phyloP scores from a whole-genome alignment of 257 asterid genomes.

The Fraxinus anomala region DNA sequence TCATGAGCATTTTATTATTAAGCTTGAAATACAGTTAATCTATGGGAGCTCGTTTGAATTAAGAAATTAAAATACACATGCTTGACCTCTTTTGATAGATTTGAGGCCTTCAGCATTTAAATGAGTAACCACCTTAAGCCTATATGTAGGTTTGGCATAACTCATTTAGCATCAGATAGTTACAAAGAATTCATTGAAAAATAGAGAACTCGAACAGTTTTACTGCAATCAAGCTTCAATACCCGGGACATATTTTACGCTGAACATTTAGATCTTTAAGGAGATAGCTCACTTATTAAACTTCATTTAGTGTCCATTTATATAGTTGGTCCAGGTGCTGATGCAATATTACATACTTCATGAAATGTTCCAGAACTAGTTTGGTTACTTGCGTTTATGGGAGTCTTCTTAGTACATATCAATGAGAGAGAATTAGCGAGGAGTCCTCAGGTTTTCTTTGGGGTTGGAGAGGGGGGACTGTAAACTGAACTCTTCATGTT shows the following conservation, averaged over 20 bases:
- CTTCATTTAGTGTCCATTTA: neutral
- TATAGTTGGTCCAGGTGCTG: neutral
- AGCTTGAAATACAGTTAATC: neutral
- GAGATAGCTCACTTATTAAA: neutral
- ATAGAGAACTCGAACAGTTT: neutral
- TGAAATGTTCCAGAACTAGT: neutral
- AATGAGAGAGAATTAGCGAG: too few relatives aligned
- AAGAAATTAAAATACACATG: neutral
- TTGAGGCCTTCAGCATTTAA: neutral
- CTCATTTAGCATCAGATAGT: neutral
- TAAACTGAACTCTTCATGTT: too few relatives aligned
- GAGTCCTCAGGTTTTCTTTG: too few relatives aligned
- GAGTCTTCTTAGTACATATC: neutral
- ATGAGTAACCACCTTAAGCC: neutral
- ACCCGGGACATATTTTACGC: neutral
- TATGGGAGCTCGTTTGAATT: neutral
- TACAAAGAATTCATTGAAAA: too few relatives aligned
- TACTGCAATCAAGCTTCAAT: neutral
- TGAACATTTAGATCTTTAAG: too few relatives aligned
- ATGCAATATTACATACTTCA: neutral
- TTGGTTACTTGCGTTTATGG: neutral
- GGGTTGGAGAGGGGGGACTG: too few relatives aligned
- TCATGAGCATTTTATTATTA: neutral
- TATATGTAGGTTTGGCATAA: neutral
- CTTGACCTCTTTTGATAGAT: neutral